phyloP scores from a whole-genome alignment of 2,329 filamentous ascomycete genomes.

The Cladobotryum protrusum region DNA sequence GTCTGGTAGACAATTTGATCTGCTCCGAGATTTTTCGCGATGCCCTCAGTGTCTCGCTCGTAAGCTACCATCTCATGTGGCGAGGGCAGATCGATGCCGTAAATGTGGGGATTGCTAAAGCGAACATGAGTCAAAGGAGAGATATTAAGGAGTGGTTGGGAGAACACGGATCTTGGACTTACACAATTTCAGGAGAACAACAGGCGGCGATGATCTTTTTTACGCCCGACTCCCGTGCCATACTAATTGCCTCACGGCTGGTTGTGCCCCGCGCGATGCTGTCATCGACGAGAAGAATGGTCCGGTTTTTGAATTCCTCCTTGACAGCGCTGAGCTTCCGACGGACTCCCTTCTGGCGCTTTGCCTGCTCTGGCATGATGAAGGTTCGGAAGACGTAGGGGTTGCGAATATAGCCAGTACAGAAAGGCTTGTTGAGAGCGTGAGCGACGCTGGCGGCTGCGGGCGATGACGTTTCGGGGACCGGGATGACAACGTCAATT shows the following conservation, averaged over 20 bases:
- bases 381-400: constrained; percentile 77
- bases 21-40: not conserved
- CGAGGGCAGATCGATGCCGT: not conserved
- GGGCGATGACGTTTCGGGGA: constrained; percentile 44
- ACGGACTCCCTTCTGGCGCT: constrained; percentile 77
- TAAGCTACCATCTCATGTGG: not conserved
- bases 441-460: constrained; percentile 78
- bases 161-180: no score
- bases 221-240: no score
- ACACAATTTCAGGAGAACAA: no score
- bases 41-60: not conserved
- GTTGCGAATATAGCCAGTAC: constrained; percentile 56
- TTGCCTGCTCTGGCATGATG: constrained; percentile 67
- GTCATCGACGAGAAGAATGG: constrained; percentile 82
- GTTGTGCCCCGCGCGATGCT: constrained; percentile 65
- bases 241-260: not conserved
- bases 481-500: constrained; percentile 77
- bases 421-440: constrained; percentile 49
- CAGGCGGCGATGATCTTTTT: no score
- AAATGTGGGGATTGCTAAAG: not conserved
- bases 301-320: constrained; percentile 74
- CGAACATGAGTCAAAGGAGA: not conserved
- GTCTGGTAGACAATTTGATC: constrained; percentile 51
- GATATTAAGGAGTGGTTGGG: no score
- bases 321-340: constrained; percentile 85